Evolutionary conservation across 2,329 filamentous ascomycete genomes (phyloP), one percentile per base, ranked within the genome.

Genomic region (Curvularia sp.): DNA sequence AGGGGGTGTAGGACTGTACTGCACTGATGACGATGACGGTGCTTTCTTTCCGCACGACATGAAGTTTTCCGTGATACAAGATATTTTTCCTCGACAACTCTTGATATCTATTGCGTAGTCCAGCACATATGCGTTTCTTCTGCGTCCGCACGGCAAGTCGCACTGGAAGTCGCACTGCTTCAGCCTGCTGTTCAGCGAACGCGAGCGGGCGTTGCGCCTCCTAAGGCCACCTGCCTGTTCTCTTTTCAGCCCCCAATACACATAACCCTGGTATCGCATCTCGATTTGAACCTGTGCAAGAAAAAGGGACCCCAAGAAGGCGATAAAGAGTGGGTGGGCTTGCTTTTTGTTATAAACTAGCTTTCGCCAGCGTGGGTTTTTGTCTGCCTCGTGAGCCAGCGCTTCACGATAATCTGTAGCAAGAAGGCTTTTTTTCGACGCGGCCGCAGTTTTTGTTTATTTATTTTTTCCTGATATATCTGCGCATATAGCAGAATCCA

Each of bases 221-320:
- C 23, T 50, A 19, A 36, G 57, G 54, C 57, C 57, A 48, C 57
- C 54, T 45, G 47, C 23, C 38, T 18, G 25, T 25, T 23, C 51
- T 58, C 49, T 23, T 54, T 58, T 51, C 54, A 57, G 54, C 58
- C 58, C 50, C 54, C 58, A 60, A 58, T 43, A 23, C 21, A n/a
- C 32, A n/a, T 10, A 5, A 38, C 45, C 42, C 48, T 21, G 10
- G 30, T 28, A 42, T 19, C 27, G 18, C 23, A 13, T 28, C 32
- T 39, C 54, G 41, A 54, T 18, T n/a, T n/a, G n/a, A 36, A 51
- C 30, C 8, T 21, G n/a, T 13, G 27, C n/a, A n/a, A n/a, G n/a
- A n/a, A 23, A n/a, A 12, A 8, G 25, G n/a, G 46, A 18, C 32
- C 13, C n/a, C n/a, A n/a, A 36, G 8, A 15, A 27, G 30, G 18